A percentile compares a stretch with the other conserved stretches of the same genome.
Conservation (phyloP, 257 asterid genomes). For the Apocynum venetum region DNA sequence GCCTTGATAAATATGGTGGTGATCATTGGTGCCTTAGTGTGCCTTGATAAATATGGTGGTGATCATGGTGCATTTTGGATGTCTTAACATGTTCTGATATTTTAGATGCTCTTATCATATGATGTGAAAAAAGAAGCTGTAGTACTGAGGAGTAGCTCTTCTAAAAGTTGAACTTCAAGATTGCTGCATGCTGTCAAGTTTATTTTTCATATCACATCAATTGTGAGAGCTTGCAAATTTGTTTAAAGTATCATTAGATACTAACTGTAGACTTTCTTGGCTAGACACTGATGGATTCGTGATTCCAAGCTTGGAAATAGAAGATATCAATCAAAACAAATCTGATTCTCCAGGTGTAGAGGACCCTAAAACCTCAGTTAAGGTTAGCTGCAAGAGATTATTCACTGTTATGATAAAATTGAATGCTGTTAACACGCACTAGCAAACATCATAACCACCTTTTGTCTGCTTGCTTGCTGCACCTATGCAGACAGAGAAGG, state of each 20-base stretch:
- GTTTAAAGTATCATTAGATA: not conserved
- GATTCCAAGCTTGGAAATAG: constrained; percentile 83
- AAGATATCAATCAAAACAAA: constrained; percentile 32
- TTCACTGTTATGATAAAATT: not conserved
- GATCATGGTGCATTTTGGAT: not conserved
- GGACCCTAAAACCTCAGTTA: constrained; percentile 41
- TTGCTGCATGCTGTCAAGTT: not conserved
- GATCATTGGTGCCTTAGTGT: not conserved
- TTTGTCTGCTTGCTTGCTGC: constrained; percentile 3
- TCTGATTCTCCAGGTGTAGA: constrained; percentile 35
- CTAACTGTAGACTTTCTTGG: constrained; percentile 7
- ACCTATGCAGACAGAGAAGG: constrained; percentile 45
- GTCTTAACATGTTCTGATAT: not conserved
- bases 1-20: not conserved
- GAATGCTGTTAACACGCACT: not conserved
- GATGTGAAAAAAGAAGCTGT: not conserved
- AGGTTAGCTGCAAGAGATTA: constrained; percentile 36
- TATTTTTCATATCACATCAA: not conserved
- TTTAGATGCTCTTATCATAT: not conserved
- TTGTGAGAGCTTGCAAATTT: not conserved
- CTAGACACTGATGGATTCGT: constrained; percentile 85
- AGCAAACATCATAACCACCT: not conserved
- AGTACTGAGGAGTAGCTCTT: not conserved
- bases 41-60: not conserved
- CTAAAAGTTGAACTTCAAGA: not conserved